phyloP scores from a whole-genome alignment of 1,284 basidiomycete genomes.

The Coniferiporia sulphurascens region DNA sequence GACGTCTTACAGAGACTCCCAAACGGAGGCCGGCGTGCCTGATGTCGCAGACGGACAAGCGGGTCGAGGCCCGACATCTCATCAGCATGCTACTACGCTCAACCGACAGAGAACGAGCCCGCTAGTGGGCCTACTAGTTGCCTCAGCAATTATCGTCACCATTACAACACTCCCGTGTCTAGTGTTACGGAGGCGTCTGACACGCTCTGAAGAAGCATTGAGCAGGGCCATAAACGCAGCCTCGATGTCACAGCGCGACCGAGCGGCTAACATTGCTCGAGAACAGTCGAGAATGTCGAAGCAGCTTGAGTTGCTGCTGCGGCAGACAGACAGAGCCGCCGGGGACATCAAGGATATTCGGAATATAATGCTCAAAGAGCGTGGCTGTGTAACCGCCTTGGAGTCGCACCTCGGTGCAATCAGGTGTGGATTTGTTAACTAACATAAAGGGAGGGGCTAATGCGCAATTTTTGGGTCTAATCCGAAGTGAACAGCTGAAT shows the following conservation, averaged over 20 bases:
- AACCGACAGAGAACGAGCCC: neutral
- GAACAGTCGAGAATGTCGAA: neutral
- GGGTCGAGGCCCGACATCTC: no score
- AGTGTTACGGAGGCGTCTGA: slow-evolving; percentile 7
- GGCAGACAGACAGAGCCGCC: neutral
- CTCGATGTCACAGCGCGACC: neutral
- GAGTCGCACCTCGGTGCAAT: neutral
- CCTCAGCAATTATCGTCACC: slow-evolving; percentile 3
- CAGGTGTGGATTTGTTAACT: neutral
- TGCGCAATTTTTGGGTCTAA: neutral
- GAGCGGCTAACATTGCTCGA: neutral
- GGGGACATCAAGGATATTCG: slow-evolving; percentile 5
- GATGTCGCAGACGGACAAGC: no score
- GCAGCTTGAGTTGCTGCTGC: neutral
- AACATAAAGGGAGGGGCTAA: neutral
- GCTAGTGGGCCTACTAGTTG: slow-evolving; percentile 2
- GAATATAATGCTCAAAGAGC: slow-evolving; percentile 5
- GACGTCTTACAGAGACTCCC: no score
- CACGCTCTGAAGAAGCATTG: neutral
- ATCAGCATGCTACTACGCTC: neutral
- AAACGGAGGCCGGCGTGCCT: no score
- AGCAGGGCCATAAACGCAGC: neutral
- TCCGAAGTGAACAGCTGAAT: slow-evolving; percentile 3
- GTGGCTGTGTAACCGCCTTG: neutral
- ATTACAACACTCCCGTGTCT: slow-evolving; percentile 7